These are phyloP conservation scores for Gremmenia infestans DNA, from an alignment of 2,329 filamentous ascomycete species.

Conservation along the genomic window DNA sequence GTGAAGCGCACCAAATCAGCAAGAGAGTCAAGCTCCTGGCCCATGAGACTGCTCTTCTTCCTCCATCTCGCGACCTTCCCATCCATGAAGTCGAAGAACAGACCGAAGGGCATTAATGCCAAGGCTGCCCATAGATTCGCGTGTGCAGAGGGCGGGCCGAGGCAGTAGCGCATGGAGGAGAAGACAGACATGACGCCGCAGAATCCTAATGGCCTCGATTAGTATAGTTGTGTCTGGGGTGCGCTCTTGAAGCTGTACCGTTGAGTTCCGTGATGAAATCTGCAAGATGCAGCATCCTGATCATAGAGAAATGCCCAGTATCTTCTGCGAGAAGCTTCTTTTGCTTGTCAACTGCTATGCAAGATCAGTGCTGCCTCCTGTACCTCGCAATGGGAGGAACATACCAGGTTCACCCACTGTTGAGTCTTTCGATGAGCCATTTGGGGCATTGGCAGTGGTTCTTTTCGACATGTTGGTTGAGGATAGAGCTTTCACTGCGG, in stretches of 20 bases:
- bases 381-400: slow-evolving; percentile 16
- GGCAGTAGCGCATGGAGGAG: slow-evolving; percentile 88
- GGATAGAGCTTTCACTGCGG: neutral
- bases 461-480: slow-evolving; percentile 56
- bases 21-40: slow-evolving; percentile 92
- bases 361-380: slow-evolving; percentile 13
- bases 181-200: slow-evolving; percentile 95
- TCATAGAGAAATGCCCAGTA: slow-evolving; percentile 67
- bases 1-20: slow-evolving; percentile 73
- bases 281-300: slow-evolving; percentile 69
- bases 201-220: slow-evolving; percentile 49
- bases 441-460: slow-evolving; percentile 44
- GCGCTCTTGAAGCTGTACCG: slow-evolving; percentile 40
- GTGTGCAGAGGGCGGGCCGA: slow-evolving; percentile 61
- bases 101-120: slow-evolving; percentile 80
- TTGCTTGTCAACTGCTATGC: slow-evolving; percentile 66
- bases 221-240: neutral
- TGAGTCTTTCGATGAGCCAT: slow-evolving; percentile 43
- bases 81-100: slow-evolving; percentile 98
- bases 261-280: slow-evolving; percentile 82
- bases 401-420: slow-evolving; percentile 39
- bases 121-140: slow-evolving; percentile 77
- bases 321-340: slow-evolving; percentile 65
- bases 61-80: slow-evolving; percentile 95
- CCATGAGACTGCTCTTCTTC: slow-evolving; percentile 96